Evolutionary conservation across 345 rosid genomes (phyloP).

Genomic region (Syzygium aqueum): DNA sequence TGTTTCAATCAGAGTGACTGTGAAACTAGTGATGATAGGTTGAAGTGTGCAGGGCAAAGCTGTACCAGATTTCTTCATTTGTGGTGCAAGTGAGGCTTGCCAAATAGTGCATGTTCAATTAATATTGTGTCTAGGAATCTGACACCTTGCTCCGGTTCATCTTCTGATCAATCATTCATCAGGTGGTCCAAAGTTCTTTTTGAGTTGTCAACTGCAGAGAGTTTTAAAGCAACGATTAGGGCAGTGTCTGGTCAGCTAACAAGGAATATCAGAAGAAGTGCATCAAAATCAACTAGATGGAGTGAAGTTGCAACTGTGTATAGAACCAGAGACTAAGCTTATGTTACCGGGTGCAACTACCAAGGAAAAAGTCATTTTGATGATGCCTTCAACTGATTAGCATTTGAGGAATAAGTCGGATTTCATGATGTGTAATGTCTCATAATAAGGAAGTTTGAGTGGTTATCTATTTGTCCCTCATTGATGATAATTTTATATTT

Average conservation of each 20-base stretch:
- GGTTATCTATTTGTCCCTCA: fast-evolving
- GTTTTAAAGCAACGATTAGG: not conserved
- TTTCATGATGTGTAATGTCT: not conserved
- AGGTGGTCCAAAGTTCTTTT: not conserved
- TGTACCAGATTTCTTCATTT: not conserved
- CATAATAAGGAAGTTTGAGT: not conserved
- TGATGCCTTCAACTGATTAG: not conserved
- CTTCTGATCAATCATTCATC: not conserved
- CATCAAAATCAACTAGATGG: not conserved
- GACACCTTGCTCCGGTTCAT: not conserved
- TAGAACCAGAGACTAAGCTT: not conserved
- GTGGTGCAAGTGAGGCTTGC: not conserved
- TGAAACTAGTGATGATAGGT: not conserved
- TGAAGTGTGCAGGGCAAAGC: not conserved
- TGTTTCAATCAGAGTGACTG: too few relatives aligned
- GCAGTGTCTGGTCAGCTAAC: not conserved
- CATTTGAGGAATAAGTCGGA: not conserved
- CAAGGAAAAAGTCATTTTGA: not conserved
- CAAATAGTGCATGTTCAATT: not conserved
- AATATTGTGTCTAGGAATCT: not conserved
- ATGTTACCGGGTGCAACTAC: not conserved
- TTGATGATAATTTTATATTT: not conserved
- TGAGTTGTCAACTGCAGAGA: not conserved
- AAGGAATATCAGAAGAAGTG: not conserved
- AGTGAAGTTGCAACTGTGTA: not conserved